Conservation (phyloP, 768 basidiomycete species). For the Filobasidium floriforme region DNA sequence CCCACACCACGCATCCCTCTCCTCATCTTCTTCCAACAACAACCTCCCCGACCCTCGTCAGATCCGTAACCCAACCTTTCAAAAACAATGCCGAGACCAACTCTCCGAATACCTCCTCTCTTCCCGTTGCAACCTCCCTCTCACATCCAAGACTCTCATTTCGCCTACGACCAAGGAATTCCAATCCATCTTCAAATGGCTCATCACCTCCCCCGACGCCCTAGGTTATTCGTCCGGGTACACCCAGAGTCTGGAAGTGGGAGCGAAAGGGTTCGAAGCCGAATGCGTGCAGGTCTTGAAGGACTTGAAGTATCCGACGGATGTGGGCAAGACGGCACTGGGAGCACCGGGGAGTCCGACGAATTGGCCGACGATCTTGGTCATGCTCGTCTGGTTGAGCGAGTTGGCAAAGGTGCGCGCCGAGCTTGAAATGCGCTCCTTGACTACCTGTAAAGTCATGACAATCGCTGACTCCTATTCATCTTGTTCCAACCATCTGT, state of each 20-base stretch:
- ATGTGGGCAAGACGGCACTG: slow-evolving; percentile 76
- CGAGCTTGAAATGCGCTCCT: neutral
- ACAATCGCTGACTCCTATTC: no score
- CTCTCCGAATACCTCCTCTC: slow-evolving; percentile 57
- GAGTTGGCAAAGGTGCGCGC: slow-evolving; percentile 65
- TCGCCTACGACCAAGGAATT: slow-evolving; percentile 83
- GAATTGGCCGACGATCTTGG: slow-evolving; percentile 84
- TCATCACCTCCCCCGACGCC: slow-evolving; percentile 60
- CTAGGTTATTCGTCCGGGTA: slow-evolving; percentile 49
- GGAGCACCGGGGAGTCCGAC: slow-evolving; percentile 81
- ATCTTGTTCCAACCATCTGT: no score
- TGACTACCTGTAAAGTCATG: neutral
- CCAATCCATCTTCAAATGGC: slow-evolving; percentile 70
- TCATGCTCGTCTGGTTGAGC: slow-evolving; percentile 86
- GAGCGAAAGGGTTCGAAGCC: slow-evolving; percentile 62
- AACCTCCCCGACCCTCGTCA: slow-evolving; percentile 64
- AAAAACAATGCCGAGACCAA: slow-evolving; percentile 62
- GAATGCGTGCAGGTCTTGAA: slow-evolving; percentile 70
- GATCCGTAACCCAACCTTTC: slow-evolving; percentile 66
- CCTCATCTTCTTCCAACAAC: slow-evolving; percentile 12
- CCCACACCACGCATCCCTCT: slow-evolving; percentile 50
- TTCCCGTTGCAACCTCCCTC: slow-evolving; percentile 38
- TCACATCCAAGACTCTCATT: slow-evolving; percentile 60
- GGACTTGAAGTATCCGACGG: slow-evolving; percentile 72
- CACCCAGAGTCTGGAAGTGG: slow-evolving; percentile 27